Conservation (phyloP, 352 stramenopile species). For the Globisporangium megalacanthum region DNA sequence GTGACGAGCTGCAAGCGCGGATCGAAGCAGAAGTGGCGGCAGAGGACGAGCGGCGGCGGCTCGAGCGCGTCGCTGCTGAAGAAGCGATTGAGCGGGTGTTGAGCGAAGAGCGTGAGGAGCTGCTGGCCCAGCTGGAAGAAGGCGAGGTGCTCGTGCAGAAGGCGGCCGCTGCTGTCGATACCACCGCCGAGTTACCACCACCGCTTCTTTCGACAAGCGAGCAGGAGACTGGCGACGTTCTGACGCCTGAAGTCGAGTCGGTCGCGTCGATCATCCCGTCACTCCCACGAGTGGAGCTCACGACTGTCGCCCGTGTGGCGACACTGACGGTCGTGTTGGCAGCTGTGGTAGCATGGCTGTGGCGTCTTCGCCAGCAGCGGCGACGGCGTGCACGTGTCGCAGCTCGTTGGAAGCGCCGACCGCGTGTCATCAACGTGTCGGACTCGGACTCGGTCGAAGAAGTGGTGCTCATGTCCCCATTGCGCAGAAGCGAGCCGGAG, state of each 20-base stretch:
- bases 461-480: constrained; percentile 15
- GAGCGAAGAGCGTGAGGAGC: constrained; percentile 3
- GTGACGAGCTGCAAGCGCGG: constrained; percentile 1
- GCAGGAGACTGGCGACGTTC: background rate
- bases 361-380: constrained; percentile 19
- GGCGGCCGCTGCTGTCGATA: background rate
- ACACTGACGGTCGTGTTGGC: constrained; percentile 14
- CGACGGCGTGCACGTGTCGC: constrained; percentile 2
- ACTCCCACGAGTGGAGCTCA: constrained; percentile 6
- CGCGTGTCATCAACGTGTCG: constrained; percentile 8
- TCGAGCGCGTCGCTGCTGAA: constrained; percentile 8
- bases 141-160: background rate
- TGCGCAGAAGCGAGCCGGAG: constrained; percentile 9
- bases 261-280: background rate
- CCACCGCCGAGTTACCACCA: background rate
- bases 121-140: constrained; percentile 1
- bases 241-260: no score
- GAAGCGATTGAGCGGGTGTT: background rate
- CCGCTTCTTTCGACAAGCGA: background rate
- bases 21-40: constrained; percentile 6
- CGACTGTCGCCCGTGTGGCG: constrained; percentile 4
- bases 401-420: constrained; percentile 26
- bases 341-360: constrained; percentile 19
- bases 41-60: background rate
- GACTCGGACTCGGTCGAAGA: constrained; percentile 27